phyloP scores from a whole-genome alignment of 306 rosid species.

The Myrica gale region DNA sequence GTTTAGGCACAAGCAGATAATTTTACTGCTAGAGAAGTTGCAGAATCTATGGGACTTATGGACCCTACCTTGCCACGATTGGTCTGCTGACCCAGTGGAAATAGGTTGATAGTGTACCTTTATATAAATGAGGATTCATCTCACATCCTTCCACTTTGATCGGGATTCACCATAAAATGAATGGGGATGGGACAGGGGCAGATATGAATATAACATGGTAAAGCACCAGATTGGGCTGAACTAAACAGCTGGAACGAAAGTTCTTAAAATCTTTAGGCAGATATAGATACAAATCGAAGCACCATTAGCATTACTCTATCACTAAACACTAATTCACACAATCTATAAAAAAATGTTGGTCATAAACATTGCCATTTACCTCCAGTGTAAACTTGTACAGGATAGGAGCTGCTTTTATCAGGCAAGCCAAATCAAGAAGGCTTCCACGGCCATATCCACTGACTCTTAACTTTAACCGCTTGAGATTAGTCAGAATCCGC shows the following conservation, averaged over 20 bases:
- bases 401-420: constrained; percentile 16
- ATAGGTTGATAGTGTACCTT: neutral
- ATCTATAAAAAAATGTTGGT: no score
- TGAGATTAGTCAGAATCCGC: constrained; percentile 1
- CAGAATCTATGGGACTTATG: constrained; percentile 86
- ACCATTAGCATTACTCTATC: no score
- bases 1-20: constrained; percentile 80
- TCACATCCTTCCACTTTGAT: no score
- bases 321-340: no score
- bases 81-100: constrained; percentile 16
- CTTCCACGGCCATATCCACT: neutral
- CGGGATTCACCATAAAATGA: no score
- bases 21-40: constrained; percentile 69
- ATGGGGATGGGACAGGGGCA: no score
- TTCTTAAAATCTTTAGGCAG: no score
- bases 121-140: no score
- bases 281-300: no score
- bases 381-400: constrained; percentile 1
- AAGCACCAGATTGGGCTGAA: no score
- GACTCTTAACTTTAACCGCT: constrained; percentile 1
- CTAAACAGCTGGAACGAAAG: no score
- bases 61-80: constrained; percentile 59
- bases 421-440: constrained; percentile 11
- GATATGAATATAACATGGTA: no score
- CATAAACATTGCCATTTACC: neutral